These are phyloP conservation scores for Colletotrichum neosansevieriae DNA, from an alignment of 2,329 filamentous ascomycete species.

Conservation along the genomic window DNA sequence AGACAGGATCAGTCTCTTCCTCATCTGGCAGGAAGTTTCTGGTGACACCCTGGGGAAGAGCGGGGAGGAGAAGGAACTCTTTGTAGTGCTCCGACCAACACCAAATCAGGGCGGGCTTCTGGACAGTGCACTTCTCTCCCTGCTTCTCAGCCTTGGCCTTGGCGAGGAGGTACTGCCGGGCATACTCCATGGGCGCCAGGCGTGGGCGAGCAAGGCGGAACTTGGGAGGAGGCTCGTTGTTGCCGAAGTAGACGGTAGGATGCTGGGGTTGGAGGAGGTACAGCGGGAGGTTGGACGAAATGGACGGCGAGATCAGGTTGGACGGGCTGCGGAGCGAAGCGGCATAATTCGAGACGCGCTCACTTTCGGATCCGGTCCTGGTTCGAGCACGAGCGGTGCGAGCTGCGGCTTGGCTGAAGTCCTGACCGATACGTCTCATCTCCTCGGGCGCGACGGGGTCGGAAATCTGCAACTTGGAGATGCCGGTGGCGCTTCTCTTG, in stretches of 20 bases:
- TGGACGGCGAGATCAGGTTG: conserved; percentile 23
- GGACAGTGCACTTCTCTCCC: conserved; percentile 46
- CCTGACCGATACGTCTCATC: conserved; percentile 22
- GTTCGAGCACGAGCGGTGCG: conserved; percentile 9
- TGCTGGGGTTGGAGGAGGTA: conserved; percentile 37
- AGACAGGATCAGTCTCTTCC: conserved; percentile 10
- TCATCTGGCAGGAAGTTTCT: conserved; percentile 28
- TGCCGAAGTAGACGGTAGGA: conserved; percentile 29
- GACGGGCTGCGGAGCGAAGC: conserved; percentile 23
- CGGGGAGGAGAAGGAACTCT: conserved; percentile 53
- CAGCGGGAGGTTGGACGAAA: conserved; percentile 26
- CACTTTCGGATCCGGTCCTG: conserved; percentile 9
- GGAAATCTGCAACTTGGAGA: conserved; percentile 38
- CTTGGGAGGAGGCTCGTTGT: conserved; percentile 26
- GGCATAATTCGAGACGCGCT: background rate
- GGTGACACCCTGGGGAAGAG: conserved; percentile 46
- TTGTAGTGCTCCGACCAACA: conserved; percentile 50
- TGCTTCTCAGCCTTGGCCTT: conserved; percentile 47
- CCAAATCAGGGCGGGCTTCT: conserved; percentile 47
- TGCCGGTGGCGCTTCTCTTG: conserved; percentile 33
- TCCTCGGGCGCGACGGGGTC: conserved; percentile 32
- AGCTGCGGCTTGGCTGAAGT: conserved; percentile 15
- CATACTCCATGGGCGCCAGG: conserved; percentile 56
- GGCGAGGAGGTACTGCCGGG: conserved; percentile 51
- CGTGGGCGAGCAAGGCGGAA: conserved; percentile 41